Conservation (phyloP, 2,329 filamentous ascomycete species). For the Emmonsia crescens region DNA sequence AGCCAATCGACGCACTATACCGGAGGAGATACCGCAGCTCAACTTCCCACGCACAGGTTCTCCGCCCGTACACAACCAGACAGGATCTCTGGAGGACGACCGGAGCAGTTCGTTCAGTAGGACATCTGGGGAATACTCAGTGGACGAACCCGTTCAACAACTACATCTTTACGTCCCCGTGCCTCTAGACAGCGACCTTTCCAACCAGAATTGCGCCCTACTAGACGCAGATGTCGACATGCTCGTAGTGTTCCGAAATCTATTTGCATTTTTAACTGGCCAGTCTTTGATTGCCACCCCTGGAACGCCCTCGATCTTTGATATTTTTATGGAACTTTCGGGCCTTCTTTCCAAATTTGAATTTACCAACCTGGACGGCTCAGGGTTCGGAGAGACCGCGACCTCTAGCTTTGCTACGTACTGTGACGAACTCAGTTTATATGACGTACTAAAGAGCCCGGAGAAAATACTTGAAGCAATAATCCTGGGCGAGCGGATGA, state of each 20-base stretch:
- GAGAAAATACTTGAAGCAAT: slow-evolving; percentile 86
- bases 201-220: slow-evolving; percentile 24
- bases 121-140: slow-evolving; percentile 36
- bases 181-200: slow-evolving; percentile 42
- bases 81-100: slow-evolving; percentile 22
- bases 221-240: slow-evolving; percentile 44
- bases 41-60: slow-evolving; percentile 20
- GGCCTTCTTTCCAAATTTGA: slow-evolving; percentile 47
- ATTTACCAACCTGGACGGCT: slow-evolving; percentile 52
- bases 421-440: slow-evolving; percentile 63
- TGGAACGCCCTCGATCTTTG: slow-evolving; percentile 44
- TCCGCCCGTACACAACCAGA: slow-evolving; percentile 19
- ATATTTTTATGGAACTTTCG: slow-evolving; percentile 51
- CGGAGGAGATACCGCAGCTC: slow-evolving; percentile 16
- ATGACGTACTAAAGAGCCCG: slow-evolving; percentile 67
- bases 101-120: slow-evolving; percentile 38
- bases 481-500: slow-evolving; percentile 80
- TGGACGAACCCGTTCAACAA: slow-evolving; percentile 38
- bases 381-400: slow-evolving; percentile 52
- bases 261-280: slow-evolving; percentile 54
- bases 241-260: slow-evolving; percentile 49
- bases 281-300: slow-evolving; percentile 51
- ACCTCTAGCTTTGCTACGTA: slow-evolving; percentile 46
- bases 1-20: slow-evolving; percentile 19
- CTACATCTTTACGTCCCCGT: slow-evolving; percentile 51